Evolutionary conservation across 1,284 basidiomycete genomes (phyloP), one percentile per base, ranked within the genome.

Genomic region (Leccinum brunneo-olivaceum): DNA sequence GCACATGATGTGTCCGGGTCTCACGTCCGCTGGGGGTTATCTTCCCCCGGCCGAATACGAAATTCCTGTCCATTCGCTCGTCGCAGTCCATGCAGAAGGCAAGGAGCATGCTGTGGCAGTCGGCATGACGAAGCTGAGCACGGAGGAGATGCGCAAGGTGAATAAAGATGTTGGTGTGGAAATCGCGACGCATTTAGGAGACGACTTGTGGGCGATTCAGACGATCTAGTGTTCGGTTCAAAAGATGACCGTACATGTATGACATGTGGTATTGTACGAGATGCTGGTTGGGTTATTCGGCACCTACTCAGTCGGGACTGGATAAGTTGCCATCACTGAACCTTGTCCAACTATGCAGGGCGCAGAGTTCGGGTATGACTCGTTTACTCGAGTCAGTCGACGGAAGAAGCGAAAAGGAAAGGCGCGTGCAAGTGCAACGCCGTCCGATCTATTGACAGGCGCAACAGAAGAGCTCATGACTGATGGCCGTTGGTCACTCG

Each of bases 1-100:
- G 37, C 83, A 89, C 68, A 94, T 95, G 90, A 95, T 95, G 91
- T 92, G 90, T 54, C 96, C 95, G 4, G 96, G 96, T 9, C 71
- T 99, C 44, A 93, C 93, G 18, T 97, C 94, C 21, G 74, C 82
- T 32, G 96, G 95, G 12, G 96, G 94, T 12, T 76, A 78, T 53
- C 79, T 98, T 0, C 94, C 95, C 0, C 80, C 90, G 6, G 66
- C 77, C 19, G 81, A 84, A 25, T 68, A 68, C 25, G 84, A 79
- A 1, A 68, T 98, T 29, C 73, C 81, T 14, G 76, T 79, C 35
- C 82, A 79, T 9, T 72, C 76, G 1, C 73, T 89, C 11, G 92
- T 99, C 12, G 90, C 89, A 1, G 85, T 99, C 45, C 75, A 84
- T 54, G 91, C 93, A 14, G 93, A 98, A 65, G 95, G 94, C n/a